Percentiles rank a stretch among this genome's conserved stretches.
These are phyloP conservation scores for Candida vartiovaarae DNA, from an alignment of 805 yeast genomes.

Conservation along the genomic window DNA sequence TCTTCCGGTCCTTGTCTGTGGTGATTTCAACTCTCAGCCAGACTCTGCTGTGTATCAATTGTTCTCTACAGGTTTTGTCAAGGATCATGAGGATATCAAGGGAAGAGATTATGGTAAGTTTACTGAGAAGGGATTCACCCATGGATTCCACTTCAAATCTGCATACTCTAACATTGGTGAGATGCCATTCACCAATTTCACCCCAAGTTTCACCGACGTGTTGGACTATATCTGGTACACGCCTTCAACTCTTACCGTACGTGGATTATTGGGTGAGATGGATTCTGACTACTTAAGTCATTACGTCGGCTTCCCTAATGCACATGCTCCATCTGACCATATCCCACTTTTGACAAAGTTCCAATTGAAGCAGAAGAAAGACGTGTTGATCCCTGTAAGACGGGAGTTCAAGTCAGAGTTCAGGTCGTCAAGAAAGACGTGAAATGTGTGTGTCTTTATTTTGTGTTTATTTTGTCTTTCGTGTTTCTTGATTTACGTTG, in stretches of 20 bases:
- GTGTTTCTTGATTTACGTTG: background rate
- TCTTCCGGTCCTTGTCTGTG: constrained; percentile 79
- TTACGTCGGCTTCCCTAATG: constrained; percentile 89
- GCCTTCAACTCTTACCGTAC: constrained; percentile 69
- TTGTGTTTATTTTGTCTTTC: background rate
- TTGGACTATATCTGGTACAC: constrained; percentile 97
- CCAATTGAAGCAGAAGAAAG: constrained; percentile 29
- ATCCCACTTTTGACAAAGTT: constrained; percentile 79
- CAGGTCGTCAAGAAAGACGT: constrained; percentile 26
- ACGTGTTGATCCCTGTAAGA: constrained; percentile 10
- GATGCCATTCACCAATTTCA: constrained; percentile 87
- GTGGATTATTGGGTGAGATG: constrained; percentile 78
- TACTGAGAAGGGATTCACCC: constrained; percentile 83
- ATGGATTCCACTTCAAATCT: constrained; percentile 73
- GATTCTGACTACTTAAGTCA: constrained; percentile 71
- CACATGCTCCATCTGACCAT: constrained; percentile 92
- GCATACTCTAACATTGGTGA: constrained; percentile 83
- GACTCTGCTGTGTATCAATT: constrained; percentile 91
- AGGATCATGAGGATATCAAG: constrained; percentile 70
- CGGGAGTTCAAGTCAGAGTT: constrained; percentile 20
- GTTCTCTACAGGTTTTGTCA: constrained; percentile 73
- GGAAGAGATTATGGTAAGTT: constrained; percentile 88
- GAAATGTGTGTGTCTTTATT: constrained; percentile 2
- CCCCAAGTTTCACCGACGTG: constrained; percentile 88
- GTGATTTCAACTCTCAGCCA: constrained; percentile 87